Conservation (phyloP, 148 eudicot genomes). For the Rhododendron kiyosumense region DNA sequence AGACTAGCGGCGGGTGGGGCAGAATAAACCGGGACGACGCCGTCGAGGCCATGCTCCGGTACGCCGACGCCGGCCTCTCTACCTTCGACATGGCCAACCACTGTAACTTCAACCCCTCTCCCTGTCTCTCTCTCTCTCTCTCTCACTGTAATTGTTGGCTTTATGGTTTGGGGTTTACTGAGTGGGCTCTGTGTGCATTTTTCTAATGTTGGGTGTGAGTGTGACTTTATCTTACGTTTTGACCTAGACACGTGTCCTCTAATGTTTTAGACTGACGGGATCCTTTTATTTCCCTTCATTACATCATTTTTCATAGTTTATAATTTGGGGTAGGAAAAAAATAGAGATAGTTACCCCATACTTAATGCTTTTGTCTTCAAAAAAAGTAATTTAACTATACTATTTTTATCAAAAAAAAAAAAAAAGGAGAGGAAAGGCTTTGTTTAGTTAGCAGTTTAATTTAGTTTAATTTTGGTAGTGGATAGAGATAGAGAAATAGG, state of each 20-base stretch:
- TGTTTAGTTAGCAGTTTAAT: no score
- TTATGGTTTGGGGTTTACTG: conserved; percentile 6
- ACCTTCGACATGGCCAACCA: conserved; percentile 94
- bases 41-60: conserved; percentile 82
- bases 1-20: conserved; percentile 99
- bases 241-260: not conserved
- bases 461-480: no score
- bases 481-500: no score
- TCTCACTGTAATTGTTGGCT: not conserved
- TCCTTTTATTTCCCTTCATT: no score
- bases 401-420: no score
- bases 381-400: no score
- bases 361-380: no score
- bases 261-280: not conserved
- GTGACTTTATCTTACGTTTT: not conserved
- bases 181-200: not conserved
- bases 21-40: conserved; percentile 76
- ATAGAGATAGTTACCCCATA: no score
- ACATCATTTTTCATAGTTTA: no score
- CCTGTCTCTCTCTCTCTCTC: not conserved
- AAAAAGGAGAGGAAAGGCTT: no score
- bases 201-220: not conserved
- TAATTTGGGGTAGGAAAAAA: no score
- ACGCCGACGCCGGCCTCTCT: conserved; percentile 73
- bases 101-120: conserved; percentile 32